Percentiles rank a stretch among this genome's conserved stretches.
These are phyloP conservation scores for Gastroboletus turbinatus DNA, from an alignment of 1,284 basidiomycete genomes.

Conservation along the genomic window DNA sequence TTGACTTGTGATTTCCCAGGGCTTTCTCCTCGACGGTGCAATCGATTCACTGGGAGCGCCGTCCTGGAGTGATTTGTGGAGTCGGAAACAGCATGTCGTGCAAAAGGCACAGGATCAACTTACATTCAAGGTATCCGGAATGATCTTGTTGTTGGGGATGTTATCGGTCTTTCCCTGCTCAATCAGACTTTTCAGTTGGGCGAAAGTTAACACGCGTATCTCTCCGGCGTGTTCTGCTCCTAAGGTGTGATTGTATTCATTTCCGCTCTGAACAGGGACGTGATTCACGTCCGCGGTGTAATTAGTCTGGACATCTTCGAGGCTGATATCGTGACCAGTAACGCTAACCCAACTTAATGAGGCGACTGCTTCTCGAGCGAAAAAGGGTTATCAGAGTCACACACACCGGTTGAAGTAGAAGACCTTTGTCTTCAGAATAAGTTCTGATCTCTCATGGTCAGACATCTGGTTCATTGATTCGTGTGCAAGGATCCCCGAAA, in stretches of 20 bases:
- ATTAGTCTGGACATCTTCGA: slow-evolving; percentile 21
- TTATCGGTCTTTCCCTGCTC: slow-evolving; percentile 66
- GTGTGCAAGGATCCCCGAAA: slow-evolving; percentile 52
- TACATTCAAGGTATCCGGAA: slow-evolving; percentile 64
- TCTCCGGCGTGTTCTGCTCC: slow-evolving; percentile 31
- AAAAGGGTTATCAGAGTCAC: slow-evolving; percentile 16
- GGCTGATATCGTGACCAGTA: slow-evolving; percentile 27
- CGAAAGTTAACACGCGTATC: slow-evolving; percentile 53
- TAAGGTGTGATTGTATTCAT: slow-evolving; percentile 17
- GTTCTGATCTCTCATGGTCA: slow-evolving; percentile 44
- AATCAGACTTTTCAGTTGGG: slow-evolving; percentile 67
- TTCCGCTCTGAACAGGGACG: slow-evolving; percentile 18
- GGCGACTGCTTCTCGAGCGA: slow-evolving; percentile 1
- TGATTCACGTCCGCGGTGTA: slow-evolving; percentile 8
- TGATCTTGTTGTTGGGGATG: slow-evolving; percentile 74
- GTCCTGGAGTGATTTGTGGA: slow-evolving; percentile 36
- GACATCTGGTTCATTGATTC: slow-evolving; percentile 37
- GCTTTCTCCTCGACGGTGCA: slow-evolving; percentile 51
- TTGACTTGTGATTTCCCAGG: slow-evolving; percentile 49
- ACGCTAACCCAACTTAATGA: slow-evolving; percentile 33
- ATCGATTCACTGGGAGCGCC: slow-evolving; percentile 54
- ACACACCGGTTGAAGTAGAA: slow-evolving; percentile 73
- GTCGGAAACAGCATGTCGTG: slow-evolving; percentile 3
- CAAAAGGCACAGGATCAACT: slow-evolving; percentile 23
- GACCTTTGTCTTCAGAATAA: slow-evolving; percentile 53